A percentile compares a stretch with the other conserved stretches of the same genome.
Conservation (phyloP, 331 rosid genomes). For the Quercus tomentella region DNA sequence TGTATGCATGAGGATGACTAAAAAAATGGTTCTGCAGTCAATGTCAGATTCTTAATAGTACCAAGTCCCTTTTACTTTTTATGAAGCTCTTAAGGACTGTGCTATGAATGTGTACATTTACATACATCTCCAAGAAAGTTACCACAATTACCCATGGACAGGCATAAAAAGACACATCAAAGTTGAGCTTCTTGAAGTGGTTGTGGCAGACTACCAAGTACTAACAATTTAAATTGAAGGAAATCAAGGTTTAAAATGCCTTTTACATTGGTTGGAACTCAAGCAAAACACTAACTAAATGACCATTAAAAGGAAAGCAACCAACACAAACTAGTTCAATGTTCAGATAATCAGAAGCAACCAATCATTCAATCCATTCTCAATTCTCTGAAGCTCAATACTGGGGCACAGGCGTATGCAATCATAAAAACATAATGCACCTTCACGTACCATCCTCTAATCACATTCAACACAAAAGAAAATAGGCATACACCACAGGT, state of each 20-base stretch:
- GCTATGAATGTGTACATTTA: background rate
- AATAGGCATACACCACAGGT: background rate
- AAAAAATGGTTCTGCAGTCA: background rate
- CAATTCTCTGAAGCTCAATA: background rate
- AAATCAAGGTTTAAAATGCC: background rate
- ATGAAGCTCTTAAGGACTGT: background rate
- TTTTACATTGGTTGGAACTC: background rate
- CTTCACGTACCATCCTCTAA: background rate
- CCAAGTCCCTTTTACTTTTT: background rate
- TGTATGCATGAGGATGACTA: background rate
- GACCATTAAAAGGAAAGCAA: background rate
- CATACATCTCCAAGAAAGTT: background rate
- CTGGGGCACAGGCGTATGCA: background rate
- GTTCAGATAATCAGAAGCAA: background rate
- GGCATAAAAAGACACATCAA: background rate
- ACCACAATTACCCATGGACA: background rate
- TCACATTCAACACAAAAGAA: background rate
- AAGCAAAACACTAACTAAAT: background rate
- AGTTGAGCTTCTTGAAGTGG: background rate
- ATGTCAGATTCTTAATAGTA: background rate
- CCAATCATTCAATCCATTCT: constrained; percentile 1
- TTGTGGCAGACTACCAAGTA: background rate
- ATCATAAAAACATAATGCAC: background rate
- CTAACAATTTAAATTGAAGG: background rate
- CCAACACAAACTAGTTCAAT: background rate